phyloP scores from a whole-genome alignment of 768 basidiomycete species.

The Calocera cornea region DNA sequence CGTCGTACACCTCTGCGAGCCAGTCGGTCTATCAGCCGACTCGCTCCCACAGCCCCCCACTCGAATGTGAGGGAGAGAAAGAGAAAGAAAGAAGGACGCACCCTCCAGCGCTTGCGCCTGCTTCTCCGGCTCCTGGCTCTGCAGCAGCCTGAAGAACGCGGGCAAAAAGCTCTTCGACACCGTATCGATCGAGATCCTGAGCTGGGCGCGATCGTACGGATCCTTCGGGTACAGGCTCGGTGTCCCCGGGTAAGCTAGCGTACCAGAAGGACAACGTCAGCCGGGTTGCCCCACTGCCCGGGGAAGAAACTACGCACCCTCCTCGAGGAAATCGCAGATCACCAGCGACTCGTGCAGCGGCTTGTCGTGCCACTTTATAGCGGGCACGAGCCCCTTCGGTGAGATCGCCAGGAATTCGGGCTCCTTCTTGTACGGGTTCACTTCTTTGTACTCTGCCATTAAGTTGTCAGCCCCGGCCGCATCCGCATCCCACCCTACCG shows the following conservation, averaged over 20 bases:
- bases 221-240: slow-evolving; percentile 41
- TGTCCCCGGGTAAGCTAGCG: slow-evolving; percentile 17
- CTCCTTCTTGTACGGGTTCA: slow-evolving; percentile 74
- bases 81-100: background rate
- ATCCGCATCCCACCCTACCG: no score
- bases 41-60: no score
- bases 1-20: slow-evolving; percentile 26
- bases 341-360: slow-evolving; percentile 69
- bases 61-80: background rate
- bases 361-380: slow-evolving; percentile 37
- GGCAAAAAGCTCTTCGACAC: slow-evolving; percentile 41
- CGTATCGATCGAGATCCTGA: slow-evolving; percentile 42
- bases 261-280: background rate
- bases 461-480: no score
- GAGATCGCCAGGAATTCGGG: slow-evolving; percentile 65
- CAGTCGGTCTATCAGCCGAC: no score
- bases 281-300: slow-evolving; percentile 6
- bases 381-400: slow-evolving; percentile 70
- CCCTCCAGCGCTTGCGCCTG: slow-evolving; percentile 21
- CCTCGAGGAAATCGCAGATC: slow-evolving; percentile 65
- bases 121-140: slow-evolving; percentile 24
- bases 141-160: slow-evolving; percentile 37
- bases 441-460: slow-evolving; percentile 34
- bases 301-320: slow-evolving; percentile 33
- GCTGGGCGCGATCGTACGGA: slow-evolving; percentile 37